Base-by-base conservation (phyloP, 2,329 filamentous ascomycete genomes). In the Venturia aucupariae region DNA sequence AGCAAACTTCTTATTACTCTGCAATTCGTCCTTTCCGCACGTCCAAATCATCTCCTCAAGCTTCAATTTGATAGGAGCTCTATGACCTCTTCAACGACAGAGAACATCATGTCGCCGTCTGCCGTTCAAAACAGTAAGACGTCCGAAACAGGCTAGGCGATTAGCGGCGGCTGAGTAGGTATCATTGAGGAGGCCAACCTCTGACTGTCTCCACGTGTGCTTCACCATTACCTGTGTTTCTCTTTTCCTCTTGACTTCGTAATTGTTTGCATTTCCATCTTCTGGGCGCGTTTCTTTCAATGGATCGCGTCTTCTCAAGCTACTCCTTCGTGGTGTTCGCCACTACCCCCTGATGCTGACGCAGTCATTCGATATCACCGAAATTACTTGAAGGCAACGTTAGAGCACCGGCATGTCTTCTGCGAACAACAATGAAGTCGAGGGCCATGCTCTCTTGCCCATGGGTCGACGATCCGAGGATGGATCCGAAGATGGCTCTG, bases 361-460 rank as follows among this genome's bases (percentile, higher is more conserved):
- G 51, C 27, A 4, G 19, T n/a, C 17, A n/a, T 22, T 35, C 22
- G 10, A 51, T 13, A 15, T 27, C 22, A 27, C 7, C 46, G 27
- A 51, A 24, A 13, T 15, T 51, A 11, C 39, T 41, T 1, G 46
- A 51, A 55, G 51, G 15, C 19, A 27, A 35, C 15, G 27, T 13
- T 24, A 27, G 22, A 27, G 5, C 22, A 8, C 51, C 13, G 51
- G n/a, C 7, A 57, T 57, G 51, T 57, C 51, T 57, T 57, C 51
- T 1, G 30, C 51, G 19, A 22, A 57, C 3, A 30, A 57, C 4
- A 35, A 41, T 13, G 38, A 44, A 41, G 38, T 60, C 5, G 59
- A 60, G 38, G 41, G 59, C 17, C 59, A 60, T 30, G 59, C 59
- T 42, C 59, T 60, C 35, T 15, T 60, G 22, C 59, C 59, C 10